These are phyloP conservation scores for Blastobotrys raffinosifermentans DNA, from an alignment of 1,139 yeast species.

Conservation along the genomic window DNA sequence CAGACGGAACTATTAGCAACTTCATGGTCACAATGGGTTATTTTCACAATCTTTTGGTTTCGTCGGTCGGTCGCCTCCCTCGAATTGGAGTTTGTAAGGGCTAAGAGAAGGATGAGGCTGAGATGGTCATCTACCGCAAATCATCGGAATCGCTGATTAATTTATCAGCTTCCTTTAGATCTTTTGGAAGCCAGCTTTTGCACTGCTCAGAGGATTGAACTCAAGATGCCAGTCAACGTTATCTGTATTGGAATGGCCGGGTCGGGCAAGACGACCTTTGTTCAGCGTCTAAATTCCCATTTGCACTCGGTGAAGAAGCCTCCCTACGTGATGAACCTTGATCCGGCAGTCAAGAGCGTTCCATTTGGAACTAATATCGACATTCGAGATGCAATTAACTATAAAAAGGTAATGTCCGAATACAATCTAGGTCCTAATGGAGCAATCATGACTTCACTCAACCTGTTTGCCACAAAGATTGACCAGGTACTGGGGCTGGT, in stretches of 20 bases:
- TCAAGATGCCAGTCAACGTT: conserved; percentile 36
- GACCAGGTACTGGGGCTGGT: conserved; percentile 88
- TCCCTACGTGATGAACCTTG: conserved; percentile 86
- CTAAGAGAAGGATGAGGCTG: no score
- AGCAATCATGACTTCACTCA: conserved; percentile 92
- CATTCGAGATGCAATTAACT: conserved; percentile 92
- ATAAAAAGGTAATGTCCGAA: conserved; percentile 91
- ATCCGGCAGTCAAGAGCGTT: conserved; percentile 90
- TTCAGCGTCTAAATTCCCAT: conserved; percentile 91
- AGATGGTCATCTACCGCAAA: not conserved
- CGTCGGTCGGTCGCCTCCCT: no score
- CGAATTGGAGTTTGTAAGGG: no score
- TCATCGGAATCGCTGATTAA: not conserved
- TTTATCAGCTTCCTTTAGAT: no score
- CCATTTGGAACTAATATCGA: conserved; percentile 95
- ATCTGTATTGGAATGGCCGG: conserved; percentile 95
- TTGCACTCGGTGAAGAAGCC: conserved; percentile 61
- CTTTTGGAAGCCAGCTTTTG: no score
- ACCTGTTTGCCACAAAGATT: conserved; percentile 87
- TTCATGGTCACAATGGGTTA: not conserved
- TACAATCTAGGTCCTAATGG: conserved; percentile 95
- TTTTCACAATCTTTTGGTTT: no score
- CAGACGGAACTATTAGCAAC: conserved; percentile 58
- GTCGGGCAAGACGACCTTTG: conserved; percentile 95
- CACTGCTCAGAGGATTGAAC: no score